These are phyloP conservation scores for Zoysia japonica DNA, from an alignment of 176 grass and related monocot genomes.

Conservation along the genomic window DNA sequence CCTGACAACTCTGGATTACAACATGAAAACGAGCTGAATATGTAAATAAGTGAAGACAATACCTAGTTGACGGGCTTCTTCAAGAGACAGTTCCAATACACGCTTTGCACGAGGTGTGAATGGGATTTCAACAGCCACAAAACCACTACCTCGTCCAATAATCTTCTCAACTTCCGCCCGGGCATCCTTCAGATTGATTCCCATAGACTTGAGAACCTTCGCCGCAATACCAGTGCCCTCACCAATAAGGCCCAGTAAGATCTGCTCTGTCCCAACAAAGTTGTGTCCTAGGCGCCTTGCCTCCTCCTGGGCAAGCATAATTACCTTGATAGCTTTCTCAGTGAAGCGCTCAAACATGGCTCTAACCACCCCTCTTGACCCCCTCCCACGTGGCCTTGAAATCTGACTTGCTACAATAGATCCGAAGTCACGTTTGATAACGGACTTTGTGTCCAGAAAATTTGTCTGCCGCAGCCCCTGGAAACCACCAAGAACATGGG, in stretches of 20 bases:
- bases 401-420: constrained; percentile 60
- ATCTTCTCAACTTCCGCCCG: constrained; percentile 92
- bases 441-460: constrained; percentile 48
- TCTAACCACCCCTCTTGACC: constrained; percentile 52
- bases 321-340: constrained; percentile 97
- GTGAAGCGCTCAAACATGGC: constrained; percentile 95
- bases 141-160: constrained; percentile 89
- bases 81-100: constrained; percentile 87
- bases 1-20: neutral
- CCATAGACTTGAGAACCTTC: constrained; percentile 94
- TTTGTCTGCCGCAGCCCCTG: constrained; percentile 62
- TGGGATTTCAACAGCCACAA: constrained; percentile 98
- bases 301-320: constrained; percentile 97
- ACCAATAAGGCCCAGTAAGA: constrained; percentile 83
- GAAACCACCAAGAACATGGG: constrained; percentile 58
- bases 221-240: constrained; percentile 90
- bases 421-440: constrained; percentile 45
- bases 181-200: constrained; percentile 97
- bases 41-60: constrained; percentile 14
- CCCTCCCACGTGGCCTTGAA: constrained; percentile 41
- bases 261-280: constrained; percentile 96
- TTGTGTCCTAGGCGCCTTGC: constrained; percentile 85
- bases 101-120: constrained; percentile 97
- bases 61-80: constrained; percentile 97
- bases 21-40: neutral